phyloP scores from a whole-genome alignment of 2,329 filamentous ascomycete species.

The Macroventuria anomochaeta region DNA sequence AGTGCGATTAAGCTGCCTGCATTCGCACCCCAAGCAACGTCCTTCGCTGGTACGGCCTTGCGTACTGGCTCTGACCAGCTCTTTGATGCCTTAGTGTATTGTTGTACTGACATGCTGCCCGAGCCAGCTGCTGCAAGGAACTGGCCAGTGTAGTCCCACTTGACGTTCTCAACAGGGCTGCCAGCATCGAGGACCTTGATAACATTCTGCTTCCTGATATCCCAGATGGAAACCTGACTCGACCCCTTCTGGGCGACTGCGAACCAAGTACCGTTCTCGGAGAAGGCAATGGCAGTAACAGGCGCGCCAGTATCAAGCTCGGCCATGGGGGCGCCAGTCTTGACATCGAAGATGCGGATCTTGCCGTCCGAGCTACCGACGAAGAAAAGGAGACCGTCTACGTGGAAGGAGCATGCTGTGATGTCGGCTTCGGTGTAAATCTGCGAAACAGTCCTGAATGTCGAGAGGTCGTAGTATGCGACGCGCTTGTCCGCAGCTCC shows the following conservation, averaged over 20 bases:
- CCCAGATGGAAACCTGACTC: conserved; percentile 83
- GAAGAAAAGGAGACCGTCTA: conserved; percentile 93
- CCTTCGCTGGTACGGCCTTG: conserved; percentile 74
- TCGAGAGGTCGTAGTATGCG: conserved; percentile 81
- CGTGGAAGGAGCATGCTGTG: conserved; percentile 84
- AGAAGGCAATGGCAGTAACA: conserved; percentile 81
- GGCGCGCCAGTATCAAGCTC: conserved; percentile 71
- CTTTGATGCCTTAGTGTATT: conserved; percentile 87
- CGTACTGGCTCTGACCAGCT: conserved; percentile 86
- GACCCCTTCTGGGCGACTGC: conserved; percentile 81
- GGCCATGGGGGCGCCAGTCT: conserved; percentile 76
- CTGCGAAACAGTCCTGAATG: conserved; percentile 73
- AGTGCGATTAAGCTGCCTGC: conserved; percentile 78
- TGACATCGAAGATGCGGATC: conserved; percentile 89
- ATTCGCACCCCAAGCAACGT: conserved; percentile 77
- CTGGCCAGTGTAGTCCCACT: conserved; percentile 95
- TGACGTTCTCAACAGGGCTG: conserved; percentile 74
- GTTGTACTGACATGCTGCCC: conserved; percentile 82
- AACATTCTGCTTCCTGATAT: conserved; percentile 82
- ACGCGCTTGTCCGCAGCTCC: conserved; percentile 92
- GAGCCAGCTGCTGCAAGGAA: conserved; percentile 84
- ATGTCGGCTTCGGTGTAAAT: conserved; percentile 80
- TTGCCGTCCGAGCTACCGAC: conserved; percentile 80
- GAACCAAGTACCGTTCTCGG: conserved; percentile 96
- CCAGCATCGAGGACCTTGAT: conserved; percentile 88